phyloP scores from a whole-genome alignment of 257 asterid genomes.

The Leonotis leonurus region DNA sequence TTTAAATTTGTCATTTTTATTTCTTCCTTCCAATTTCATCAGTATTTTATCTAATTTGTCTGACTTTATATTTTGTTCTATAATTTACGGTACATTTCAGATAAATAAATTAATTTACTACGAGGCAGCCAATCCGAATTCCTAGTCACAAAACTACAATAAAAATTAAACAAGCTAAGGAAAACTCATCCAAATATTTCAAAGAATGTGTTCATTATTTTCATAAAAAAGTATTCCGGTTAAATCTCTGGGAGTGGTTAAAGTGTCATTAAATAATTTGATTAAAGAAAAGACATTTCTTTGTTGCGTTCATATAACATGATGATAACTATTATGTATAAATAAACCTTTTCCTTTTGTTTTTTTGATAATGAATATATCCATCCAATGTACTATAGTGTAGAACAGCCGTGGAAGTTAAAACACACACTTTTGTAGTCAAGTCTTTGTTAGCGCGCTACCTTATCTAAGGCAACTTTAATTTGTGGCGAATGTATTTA shows the following conservation, averaged over 20 bases:
- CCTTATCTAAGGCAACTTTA: conserved; percentile 20
- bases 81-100: too few species aligned
- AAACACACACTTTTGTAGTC: conserved; percentile 13
- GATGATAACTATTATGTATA: neutral
- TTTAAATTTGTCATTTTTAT: too few species aligned
- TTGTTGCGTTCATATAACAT: neutral
- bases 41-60: too few species aligned
- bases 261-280: neutral
- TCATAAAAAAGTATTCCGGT: neutral
- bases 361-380: neutral
- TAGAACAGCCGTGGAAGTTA: conserved; percentile 24
- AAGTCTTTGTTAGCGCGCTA: conserved; percentile 29
- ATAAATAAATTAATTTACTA: too few species aligned
- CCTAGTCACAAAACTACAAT: too few species aligned
- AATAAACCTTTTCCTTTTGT: neutral
- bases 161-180: too few species aligned
- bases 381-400: neutral
- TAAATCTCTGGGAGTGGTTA: neutral
- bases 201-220: neutral
- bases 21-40: too few species aligned
- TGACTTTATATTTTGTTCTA: too few species aligned
- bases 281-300: neutral
- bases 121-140: too few species aligned
- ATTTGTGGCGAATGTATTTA: conserved; percentile 4
- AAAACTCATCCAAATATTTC: too few species aligned